Evolutionary conservation across 352 stramenopile genomes (phyloP).

Genomic region (Globisporangium mamillatum): DNA sequence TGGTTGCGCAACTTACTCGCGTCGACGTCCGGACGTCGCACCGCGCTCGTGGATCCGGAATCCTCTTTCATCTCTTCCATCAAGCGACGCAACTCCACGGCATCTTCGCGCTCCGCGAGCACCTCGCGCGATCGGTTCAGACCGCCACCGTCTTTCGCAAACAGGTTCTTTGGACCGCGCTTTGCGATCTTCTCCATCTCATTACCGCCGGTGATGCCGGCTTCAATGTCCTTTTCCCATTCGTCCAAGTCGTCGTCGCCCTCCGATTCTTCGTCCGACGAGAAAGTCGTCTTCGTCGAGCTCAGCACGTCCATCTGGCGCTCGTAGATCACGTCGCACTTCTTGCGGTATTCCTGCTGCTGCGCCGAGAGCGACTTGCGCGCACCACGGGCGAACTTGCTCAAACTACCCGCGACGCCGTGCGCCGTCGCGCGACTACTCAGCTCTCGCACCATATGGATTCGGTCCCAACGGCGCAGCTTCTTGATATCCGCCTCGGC

Average conservation of each 20-base stretch:
- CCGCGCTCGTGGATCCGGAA: conserved; percentile 26
- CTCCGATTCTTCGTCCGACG: conserved; percentile 72
- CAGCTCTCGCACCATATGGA: conserved; percentile 77
- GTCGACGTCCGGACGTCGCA: conserved; percentile 64
- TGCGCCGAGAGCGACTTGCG: conserved; percentile 80
- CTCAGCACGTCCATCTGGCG: conserved; percentile 81
- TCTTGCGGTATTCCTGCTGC: conserved; percentile 83
- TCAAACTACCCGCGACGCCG: conserved; percentile 67
- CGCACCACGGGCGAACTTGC: conserved; percentile 76
- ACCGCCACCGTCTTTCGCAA: conserved; percentile 68
- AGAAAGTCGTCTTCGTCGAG: conserved; percentile 55
- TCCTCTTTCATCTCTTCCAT: conserved; percentile 85
- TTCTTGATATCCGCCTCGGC: conserved; percentile 82
- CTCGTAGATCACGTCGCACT: conserved; percentile 84
- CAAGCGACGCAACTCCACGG: conserved; percentile 68
- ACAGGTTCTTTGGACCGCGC: conserved; percentile 70
- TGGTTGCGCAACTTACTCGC: conserved; percentile 59
- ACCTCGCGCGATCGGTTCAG: conserved; percentile 76
- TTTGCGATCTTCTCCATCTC: conserved; percentile 55
- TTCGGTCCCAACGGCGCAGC: conserved; percentile 77
- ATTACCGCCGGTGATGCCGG: conserved; percentile 64
- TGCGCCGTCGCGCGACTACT: conserved; percentile 72
- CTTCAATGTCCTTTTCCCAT: conserved; percentile 72
- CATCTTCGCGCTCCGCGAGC: conserved; percentile 72
- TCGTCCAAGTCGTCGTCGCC: conserved; percentile 72